Base-by-base conservation (phyloP, 1,284 basidiomycete species). In the Rhodotorula glutinis region DNA sequence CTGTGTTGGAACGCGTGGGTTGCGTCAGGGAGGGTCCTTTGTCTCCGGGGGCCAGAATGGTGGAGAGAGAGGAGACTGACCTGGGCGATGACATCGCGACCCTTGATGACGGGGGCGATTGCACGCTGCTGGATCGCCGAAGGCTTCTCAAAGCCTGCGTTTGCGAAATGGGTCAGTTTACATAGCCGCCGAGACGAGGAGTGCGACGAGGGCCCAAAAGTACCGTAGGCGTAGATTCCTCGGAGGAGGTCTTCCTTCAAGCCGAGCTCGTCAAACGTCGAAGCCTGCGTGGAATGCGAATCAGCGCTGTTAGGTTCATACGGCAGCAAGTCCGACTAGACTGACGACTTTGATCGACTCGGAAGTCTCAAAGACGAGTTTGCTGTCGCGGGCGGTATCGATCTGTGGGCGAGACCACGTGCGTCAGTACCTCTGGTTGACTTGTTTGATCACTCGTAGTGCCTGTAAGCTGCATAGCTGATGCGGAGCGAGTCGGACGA, bases 61-160 rank as follows among this genome's bases (percentile, higher is more conserved):
- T n/a, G 1, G 8, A 23, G 33, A 1, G 43, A 13, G 43, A 19
- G 29, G 23, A 27, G 40, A 43, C 67, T 63, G 46, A 77, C 78
- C 67, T 79, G 78, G 19, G 79, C 79, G 64, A 81, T 80, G 57
- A 80, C 79, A 73, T 80, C 80, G 65, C 79, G 78, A 47, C 80
- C 80, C 63, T 79, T 80, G 66, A 87, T 93, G 77, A 98, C 95
- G 63, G 95, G 95, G 56, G 94, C 82, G 79, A 98, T 98, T 40
- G 95, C 95, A 74, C 95, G 88, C 81, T 98, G 94, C 82, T 98
- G 95, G 78, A 98, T 98, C 59, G 95, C 95, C 69, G 95, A 98
- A 30, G 96, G 93, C 79, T 95, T 96, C 84, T 99, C 96, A 76
- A 99, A 98, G 81, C 95, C 92, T 96, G 75, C 21, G 13, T n/a